Base-by-base conservation (phyloP, 1,284 basidiomycete species). In the Mrakiaceae sp. region DNA sequence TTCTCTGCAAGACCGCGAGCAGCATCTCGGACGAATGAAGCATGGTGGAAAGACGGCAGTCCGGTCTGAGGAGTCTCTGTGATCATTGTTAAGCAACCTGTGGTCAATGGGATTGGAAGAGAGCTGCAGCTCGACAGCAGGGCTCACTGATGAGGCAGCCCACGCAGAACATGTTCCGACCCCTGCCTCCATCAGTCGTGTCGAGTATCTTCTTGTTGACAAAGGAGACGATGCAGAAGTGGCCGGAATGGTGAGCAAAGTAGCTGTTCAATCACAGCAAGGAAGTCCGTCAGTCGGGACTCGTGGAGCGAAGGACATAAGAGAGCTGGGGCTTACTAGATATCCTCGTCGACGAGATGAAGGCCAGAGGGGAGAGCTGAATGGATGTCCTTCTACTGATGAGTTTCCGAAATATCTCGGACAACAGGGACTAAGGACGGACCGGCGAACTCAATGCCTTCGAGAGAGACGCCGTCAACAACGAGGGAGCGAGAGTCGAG, bases 341-440 rank as follows among this genome's bases (percentile, higher is more conserved):
- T 47, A 48, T 58, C 57, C 57, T 58, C 44, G 46, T 58, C 57
- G 7, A 58, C 57, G 57, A 58, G 57, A 58, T 58, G 57, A 49
- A 58, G 57, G 7, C 57, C 57, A 58, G 57, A 58, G 0, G 57
- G 57, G 6, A 58, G 57, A 58, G 57, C 57, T 58, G 16, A 44
- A 12, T n/a, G 16, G 9, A 55, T 14, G 6, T 27, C 27, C 39
- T 12, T 10, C 10, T 44, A 12, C 39, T 11, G 3, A 44, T 57
- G 11, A 57, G 55, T 40, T 6, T 12, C 27, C 8, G 3, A 3
- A 12, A 12, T 43, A 43, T 6, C 5, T 10, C 7, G 54, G 43
- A 10, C 4, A 5, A 9, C 5, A 2, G n/a, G n/a, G 46, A 11
- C 47, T n/a, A 5, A 16, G 7, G 46, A 47, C 57, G 5, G 14